Base-by-base conservation (phyloP, 768 basidiomycete genomes). In the Pisolithus albus region DNA sequence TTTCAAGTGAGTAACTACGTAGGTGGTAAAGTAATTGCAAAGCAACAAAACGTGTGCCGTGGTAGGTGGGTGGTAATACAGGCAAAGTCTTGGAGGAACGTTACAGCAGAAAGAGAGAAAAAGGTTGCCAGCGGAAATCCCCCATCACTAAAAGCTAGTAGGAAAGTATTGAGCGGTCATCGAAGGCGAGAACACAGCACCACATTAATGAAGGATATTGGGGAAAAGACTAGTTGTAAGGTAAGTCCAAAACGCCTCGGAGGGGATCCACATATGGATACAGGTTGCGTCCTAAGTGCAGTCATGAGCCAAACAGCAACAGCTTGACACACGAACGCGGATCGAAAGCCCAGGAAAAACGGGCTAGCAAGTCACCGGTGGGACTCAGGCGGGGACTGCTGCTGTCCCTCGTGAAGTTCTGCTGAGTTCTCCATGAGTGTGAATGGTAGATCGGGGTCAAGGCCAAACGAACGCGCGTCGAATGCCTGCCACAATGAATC, bases 401-500 rank as follows among this genome's bases (percentile, higher is more conserved):
- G 59, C n/a, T 56, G 59, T 6, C 58, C 66, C 18, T 69, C 66
- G 23, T 59, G 65, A 47, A 59, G 43, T 38, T 68, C 67, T 8
- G 63, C 18, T 7, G 66, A 26, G 36, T 70, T 52, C 13, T 75
- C 75, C 23, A 69, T 69, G 36, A 77, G 67, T 21, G 78, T 78
- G 66, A 91, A 91, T 21, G 88, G 81, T 36, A 87, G 71, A 62
- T 90, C 88, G 51, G 86, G 86, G 64, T 89, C 86, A 57, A 79
- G 77, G 51, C 82, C 83, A 68, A 89, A 89, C 32, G 82, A 81
- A 48, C 81, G 77, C 53, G 80, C 75, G 64, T 90, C 89, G 61
- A 88, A 86, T 60, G 78, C 79, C 56, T 76, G 74, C 71, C 78
- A 79, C 46, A 78, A 61, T 26, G 64, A 63, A 46, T 77, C 76